phyloP scores from a whole-genome alignment of 495 filamentous ascomycete species.

The Penicillium samsonianum region DNA sequence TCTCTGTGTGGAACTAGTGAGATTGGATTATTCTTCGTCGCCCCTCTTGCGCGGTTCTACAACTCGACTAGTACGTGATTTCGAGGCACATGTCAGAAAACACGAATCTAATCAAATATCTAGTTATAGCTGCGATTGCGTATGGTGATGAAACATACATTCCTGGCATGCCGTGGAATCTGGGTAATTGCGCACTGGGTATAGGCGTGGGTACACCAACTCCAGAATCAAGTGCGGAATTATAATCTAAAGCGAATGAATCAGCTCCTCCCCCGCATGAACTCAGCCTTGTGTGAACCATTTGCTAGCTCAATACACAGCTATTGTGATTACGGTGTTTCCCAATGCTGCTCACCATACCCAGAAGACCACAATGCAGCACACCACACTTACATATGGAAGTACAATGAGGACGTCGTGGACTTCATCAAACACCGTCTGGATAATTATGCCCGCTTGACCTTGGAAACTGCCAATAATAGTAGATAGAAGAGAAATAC shows the following conservation, averaged over 20 bases:
- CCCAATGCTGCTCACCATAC: slow-evolving; percentile 22
- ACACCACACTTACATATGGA: slow-evolving; percentile 22
- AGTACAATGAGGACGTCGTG: slow-evolving; percentile 28
- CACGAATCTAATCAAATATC: not conserved
- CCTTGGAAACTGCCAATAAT: not conserved
- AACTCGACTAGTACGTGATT: slow-evolving; percentile 22
- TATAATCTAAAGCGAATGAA: slow-evolving; percentile 2
- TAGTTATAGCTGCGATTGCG: slow-evolving; percentile 27
- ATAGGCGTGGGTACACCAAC: slow-evolving; percentile 23
- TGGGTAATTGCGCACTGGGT: slow-evolving; percentile 29
- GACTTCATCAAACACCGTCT: slow-evolving; percentile 22
- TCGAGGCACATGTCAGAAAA: not conserved
- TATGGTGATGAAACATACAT: slow-evolving; percentile 34
- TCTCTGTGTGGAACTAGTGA: slow-evolving; percentile 34
- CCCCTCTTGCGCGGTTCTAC: slow-evolving; percentile 21
- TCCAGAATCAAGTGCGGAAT: not conserved
- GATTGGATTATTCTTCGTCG: slow-evolving; percentile 19
- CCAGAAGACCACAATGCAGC: slow-evolving; percentile 19
- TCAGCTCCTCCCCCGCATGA: slow-evolving; percentile 30
- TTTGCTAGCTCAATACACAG: slow-evolving; percentile 20
- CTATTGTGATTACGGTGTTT: slow-evolving; percentile 31
- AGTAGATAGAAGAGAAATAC: not conserved
- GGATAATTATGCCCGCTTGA: not conserved
- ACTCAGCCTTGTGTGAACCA: slow-evolving; percentile 25
- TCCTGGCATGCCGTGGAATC: slow-evolving; percentile 25